Conservation (phyloP, 2,329 filamentous ascomycete genomes). For the Moelleriella libera region DNA sequence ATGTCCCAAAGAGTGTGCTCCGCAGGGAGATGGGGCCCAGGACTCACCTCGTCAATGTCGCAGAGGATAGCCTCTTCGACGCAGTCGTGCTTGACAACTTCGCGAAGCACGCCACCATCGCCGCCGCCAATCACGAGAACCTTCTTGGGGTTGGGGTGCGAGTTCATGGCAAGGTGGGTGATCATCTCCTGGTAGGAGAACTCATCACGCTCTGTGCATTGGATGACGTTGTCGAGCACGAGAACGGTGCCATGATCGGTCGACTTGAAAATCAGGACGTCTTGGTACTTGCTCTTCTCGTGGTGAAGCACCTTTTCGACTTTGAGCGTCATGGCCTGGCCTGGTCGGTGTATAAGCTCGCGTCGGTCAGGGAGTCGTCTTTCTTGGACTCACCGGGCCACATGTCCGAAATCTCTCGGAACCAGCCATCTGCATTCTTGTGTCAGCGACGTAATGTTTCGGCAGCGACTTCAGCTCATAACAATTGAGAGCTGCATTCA, state of each 20-base stretch:
- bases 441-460: constrained; percentile 1
- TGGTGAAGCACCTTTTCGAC: constrained; percentile 97
- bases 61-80: constrained; percentile 94
- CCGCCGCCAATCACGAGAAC: constrained; percentile 96
- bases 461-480: background rate
- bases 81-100: constrained; percentile 97
- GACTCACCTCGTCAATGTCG: constrained; percentile 92
- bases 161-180: constrained; percentile 94
- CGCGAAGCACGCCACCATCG: constrained; percentile 91
- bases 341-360: constrained; percentile 29
- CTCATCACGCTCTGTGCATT: constrained; percentile 96
- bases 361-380: too few species aligned
- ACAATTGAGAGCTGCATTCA: too few species aligned
- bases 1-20: too few species aligned
- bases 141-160: constrained; percentile 95
- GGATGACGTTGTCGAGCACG: constrained; percentile 97
- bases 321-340: constrained; percentile 96
- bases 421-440: constrained; percentile 76
- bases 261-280: constrained; percentile 97
- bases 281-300: constrained; percentile 98
- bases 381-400: constrained; percentile 71
- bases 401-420: constrained; percentile 97
- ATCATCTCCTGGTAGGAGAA: constrained; percentile 99
- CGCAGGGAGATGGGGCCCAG: too few species aligned
- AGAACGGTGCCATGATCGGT: constrained; percentile 93